Base-by-base conservation (phyloP, 2,329 filamentous ascomycete genomes). In the Colletotrichum caudatum region DNA sequence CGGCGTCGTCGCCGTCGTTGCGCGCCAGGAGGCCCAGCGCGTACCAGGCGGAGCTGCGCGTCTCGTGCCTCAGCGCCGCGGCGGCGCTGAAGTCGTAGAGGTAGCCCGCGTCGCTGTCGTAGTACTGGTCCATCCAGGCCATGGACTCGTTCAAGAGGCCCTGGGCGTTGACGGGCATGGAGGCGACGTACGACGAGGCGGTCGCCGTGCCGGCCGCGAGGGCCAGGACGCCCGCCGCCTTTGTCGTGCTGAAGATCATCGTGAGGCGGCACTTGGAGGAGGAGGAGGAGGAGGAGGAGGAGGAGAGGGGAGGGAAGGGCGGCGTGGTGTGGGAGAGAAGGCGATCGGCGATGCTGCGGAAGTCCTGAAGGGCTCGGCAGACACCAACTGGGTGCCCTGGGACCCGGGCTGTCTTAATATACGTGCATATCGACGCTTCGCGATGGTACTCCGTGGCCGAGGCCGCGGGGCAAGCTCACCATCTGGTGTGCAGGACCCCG, bases 41-140 rank as follows among this genome's bases (percentile, higher is more conserved):
- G 76, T 91, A 90, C 88, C 89, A 91, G 0, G 83, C 83, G 0
- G 87, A 88, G 54, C 83, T 85, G 64, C 88, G 83, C 0, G 88
- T 90, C 56, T 89, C 87, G 71, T 90, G 88, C 2, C 84, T 81
- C 8, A 89, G 79, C 0, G 87, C 85, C 11, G 81, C 76, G 3
- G 78, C 71, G 14, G 81, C 79, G 68, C 82, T 79, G 50, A 87
- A 82, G 56, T 85, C 82, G 76, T 88, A 88, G 20, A 90, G 77
- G 69, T 90, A 90, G 0, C 85, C 85, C 7, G 83, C 83, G 2
- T 78, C 78, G 2, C 80, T 65, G 72, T 91, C 89, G 74, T 89
- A 90, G 66, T 84, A 86, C 2, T 77, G 79, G 74, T 90, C 89
- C 81, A 89, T 81, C 81, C 86, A 87, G 7, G 78, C 73, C 86